Evolutionary conservation across 768 basidiomycete species (phyloP), one percentile per base, ranked within the genome.

Genomic region (Pleurotus eryngii): DNA sequence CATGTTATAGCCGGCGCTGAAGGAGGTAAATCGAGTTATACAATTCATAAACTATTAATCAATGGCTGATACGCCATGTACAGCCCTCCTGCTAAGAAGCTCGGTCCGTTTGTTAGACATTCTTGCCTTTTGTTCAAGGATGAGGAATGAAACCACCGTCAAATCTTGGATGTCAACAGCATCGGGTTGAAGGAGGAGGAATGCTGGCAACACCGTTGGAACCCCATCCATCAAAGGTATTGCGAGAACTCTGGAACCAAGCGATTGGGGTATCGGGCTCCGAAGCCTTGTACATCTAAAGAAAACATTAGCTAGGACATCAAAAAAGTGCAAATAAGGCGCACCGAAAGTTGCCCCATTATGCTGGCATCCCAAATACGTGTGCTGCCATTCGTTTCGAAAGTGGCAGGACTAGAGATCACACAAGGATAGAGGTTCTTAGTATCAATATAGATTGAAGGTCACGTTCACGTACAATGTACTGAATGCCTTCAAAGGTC

Each of bases 101-200:
- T 43, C 42, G 42, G 42, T 20, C 18, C 18, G 42, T 20, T 43
- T 43, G n/a, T n/a, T 5, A 26, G 55, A 46, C 38, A 55, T 59
- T 43, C 66, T 62, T 15, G 60, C 59, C 47, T 66, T 68, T 22
- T 65, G 62, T 51, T 68, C 66, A 3, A 67, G 57, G 30, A 67
- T 60, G 26, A 68, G 56, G 35, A 68, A 66, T 6, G 67, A 66
- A 14, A 64, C 56, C 12, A 68, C 56, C 5, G 60, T 61, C 2
- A 43, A 37, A 38, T 68, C 67, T 45, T 67, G 67, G 17, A 67
- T 66, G 15, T 59, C 62, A 17, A 62, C 53, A 3, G 64, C 66
- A 27, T 61, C 61, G 4, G 63, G 65, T 37, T 65, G 57, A 4
- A 68, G 54, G 6, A 65, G 64, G 1, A 68, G 60, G 50, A 55